A percentile compares a stretch with the other conserved stretches of the same genome.
phyloP scores from a whole-genome alignment of 1,139 yeast species.

The Martiniozyma asiatica region DNA sequence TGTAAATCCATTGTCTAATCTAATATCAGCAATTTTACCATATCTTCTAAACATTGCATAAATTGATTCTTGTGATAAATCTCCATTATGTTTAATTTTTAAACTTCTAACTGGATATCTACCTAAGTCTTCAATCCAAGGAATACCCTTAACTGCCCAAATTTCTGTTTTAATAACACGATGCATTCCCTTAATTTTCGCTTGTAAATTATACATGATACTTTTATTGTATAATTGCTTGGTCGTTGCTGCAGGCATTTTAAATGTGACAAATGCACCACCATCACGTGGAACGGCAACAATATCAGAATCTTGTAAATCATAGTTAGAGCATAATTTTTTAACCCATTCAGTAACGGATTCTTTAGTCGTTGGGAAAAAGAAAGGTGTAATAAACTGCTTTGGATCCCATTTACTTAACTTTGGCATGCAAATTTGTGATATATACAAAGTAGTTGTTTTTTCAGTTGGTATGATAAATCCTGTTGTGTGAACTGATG shows the following conservation, averaged over 20 bases:
- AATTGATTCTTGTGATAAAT: conserved; percentile 71
- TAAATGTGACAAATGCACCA: conserved; percentile 80
- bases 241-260: conserved; percentile 39
- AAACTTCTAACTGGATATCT: conserved; percentile 57
- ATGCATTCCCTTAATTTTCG: conserved; percentile 18
- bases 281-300: conserved; percentile 76
- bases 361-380: conserved; percentile 17
- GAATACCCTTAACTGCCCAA: conserved; percentile 76
- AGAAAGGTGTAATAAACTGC: conserved; percentile 16
- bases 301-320: conserved; percentile 28
- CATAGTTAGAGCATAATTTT: conserved; percentile 13
- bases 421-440: conserved; percentile 35
- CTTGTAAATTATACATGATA: conserved; percentile 37
- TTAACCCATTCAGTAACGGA: conserved; percentile 17
- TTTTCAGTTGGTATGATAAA: conserved; percentile 38
- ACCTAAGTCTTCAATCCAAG: conserved; percentile 92
- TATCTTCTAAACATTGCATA: conserved; percentile 78
- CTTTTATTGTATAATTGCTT: conserved; percentile 38
- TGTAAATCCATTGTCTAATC: conserved; percentile 39
- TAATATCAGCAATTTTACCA: conserved; percentile 69
- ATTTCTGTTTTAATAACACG: conserved; percentile 32
- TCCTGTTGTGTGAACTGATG: conserved; percentile 43
- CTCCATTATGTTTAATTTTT: conserved; percentile 64
- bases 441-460: conserved; percentile 47
- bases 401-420: conserved; percentile 21